Evolutionary conservation across 768 basidiomycete species (phyloP).

Genomic region (Pisolithus microcarpus): DNA sequence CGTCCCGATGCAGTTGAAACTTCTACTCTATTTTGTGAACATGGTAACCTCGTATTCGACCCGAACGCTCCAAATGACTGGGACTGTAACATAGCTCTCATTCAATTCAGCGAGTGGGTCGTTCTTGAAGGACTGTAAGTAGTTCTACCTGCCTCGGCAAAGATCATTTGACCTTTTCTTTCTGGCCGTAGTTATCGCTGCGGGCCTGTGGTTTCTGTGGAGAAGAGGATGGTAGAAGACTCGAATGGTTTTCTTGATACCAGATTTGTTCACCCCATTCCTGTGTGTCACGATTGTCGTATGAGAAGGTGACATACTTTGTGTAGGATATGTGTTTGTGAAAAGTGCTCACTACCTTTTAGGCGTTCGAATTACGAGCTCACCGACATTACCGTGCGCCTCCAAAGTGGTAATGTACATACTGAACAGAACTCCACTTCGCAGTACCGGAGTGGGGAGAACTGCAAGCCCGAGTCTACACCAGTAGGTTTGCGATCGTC

Average conservation of each 20-base stretch:
- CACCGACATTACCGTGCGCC: slow-evolving; percentile 56
- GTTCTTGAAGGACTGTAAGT: slow-evolving; percentile 51
- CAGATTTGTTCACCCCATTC: slow-evolving; percentile 41
- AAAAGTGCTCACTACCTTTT: slow-evolving; percentile 14
- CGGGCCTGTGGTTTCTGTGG: slow-evolving; percentile 46
- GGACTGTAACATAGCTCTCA: slow-evolving; percentile 47
- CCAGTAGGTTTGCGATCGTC: slow-evolving; percentile 29
- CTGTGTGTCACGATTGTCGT: slow-evolving; percentile 58
- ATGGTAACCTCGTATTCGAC: slow-evolving; percentile 57
- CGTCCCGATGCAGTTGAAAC: slow-evolving; percentile 65
- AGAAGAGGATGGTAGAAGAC: slow-evolving; percentile 27
- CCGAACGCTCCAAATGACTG: slow-evolving; percentile 55
- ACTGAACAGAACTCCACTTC: slow-evolving; percentile 18
- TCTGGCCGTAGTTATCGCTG: slow-evolving; percentile 43
- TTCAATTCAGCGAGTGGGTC: slow-evolving; percentile 62
- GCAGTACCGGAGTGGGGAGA: slow-evolving; percentile 20
- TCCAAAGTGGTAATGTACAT: slow-evolving; percentile 28
- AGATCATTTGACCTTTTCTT: slow-evolving; percentile 11
- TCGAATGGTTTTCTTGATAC: slow-evolving; percentile 24
- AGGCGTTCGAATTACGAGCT: slow-evolving; percentile 43
- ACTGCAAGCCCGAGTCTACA: slow-evolving; percentile 22
- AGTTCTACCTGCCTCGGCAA: slow-evolving; percentile 5
- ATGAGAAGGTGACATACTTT: slow-evolving; percentile 39
- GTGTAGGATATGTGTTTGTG: slow-evolving; percentile 2
- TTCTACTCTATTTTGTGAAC: slow-evolving; percentile 57